Conservation (phyloP, 169 alveolate genomes). For the Babesia caballi region DNA sequence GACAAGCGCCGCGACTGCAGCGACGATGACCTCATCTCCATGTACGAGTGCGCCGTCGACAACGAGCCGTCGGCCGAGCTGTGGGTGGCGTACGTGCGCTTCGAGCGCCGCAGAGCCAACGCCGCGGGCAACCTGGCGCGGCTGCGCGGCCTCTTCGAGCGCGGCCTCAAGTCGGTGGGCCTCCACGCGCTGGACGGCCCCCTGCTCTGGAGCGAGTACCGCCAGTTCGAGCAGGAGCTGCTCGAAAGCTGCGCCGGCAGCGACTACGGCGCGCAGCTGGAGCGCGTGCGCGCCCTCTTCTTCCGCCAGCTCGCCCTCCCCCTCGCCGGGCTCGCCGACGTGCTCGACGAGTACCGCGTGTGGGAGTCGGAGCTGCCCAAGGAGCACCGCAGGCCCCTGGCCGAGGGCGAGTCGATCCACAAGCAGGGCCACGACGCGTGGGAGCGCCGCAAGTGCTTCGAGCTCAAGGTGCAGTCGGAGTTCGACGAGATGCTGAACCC, state of each 20-base stretch:
- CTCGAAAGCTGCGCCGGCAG: background rate
- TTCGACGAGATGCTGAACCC: slow-evolving; percentile 59
- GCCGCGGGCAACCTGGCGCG: background rate
- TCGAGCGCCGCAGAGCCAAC: background rate
- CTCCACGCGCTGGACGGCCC: slow-evolving; percentile 68
- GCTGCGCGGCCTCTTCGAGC: slow-evolving; percentile 32
- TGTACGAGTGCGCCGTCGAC: slow-evolving; percentile 58
- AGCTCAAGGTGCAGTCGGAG: slow-evolving; percentile 63
- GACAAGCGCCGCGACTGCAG: slow-evolving; percentile 37
- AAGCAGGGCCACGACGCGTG: slow-evolving; percentile 56
- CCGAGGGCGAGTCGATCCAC: slow-evolving; percentile 37
- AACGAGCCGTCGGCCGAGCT: slow-evolving; percentile 66
- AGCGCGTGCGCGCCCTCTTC: slow-evolving; percentile 44
- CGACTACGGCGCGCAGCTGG: slow-evolving; percentile 30
- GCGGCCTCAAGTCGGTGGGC: slow-evolving; percentile 51
- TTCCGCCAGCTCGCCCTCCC: slow-evolving; percentile 57
- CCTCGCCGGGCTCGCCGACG: slow-evolving; percentile 57
- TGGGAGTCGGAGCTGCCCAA: slow-evolving; percentile 62
- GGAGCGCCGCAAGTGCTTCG: slow-evolving; percentile 65
- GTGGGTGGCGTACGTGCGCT: slow-evolving; percentile 53
- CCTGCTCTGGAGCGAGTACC: slow-evolving; percentile 52
- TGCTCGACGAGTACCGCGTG: slow-evolving; percentile 64
- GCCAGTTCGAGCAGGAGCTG: slow-evolving; percentile 54
- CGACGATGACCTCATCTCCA: slow-evolving; percentile 29
- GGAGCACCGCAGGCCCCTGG: slow-evolving; percentile 29